Evolutionary conservation across 768 basidiomycete genomes (phyloP), one percentile per base, ranked within the genome.

Genomic region (Boletus eberwhitei): DNA sequence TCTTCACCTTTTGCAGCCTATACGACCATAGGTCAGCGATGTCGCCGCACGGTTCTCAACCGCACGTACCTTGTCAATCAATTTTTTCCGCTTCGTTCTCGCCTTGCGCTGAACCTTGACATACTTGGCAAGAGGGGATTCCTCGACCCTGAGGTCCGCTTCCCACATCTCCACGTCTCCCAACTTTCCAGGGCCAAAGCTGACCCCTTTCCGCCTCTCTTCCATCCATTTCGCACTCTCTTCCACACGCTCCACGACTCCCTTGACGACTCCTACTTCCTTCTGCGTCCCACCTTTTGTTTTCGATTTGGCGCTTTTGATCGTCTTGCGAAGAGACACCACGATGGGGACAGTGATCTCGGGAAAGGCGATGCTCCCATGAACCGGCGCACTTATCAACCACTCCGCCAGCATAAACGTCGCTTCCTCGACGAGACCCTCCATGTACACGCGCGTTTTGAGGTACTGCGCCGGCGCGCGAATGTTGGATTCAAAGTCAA

Each of bases 361-460:
- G 2, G 97, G 96, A 78, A 97, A 98, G 1, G 92, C 92, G 55
- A 98, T 85, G 69, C 88, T 90, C 1, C 84, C 88, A 46, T 91
- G 88, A 1, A 95, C 84, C 0, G 82, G 74, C 9, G 73, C 60
- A 32, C 83, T 85, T 31, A 84, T 78, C 50, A 93, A 82, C 85
- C 90, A 93, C 64, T 94, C 93, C 2, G 85, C 86, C 22, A 96
- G 76, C 26, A 92, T 71, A 71, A 83, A 96, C 6, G 79, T 69
- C 16, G 87, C 74, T 71, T 98, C 97, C 50, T 98, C 95, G 3
- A 84, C 78, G 38, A 97, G 71, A 1, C 83, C 86, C 64, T 97
- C 95, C 44, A 79, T 75, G 69, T 93, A 93, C 24, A 96, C 83
- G 5, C 88, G 84, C 2, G 96, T 98, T 64, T 86, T 88, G 48